Percentiles rank a stretch among this genome's conserved stretches.
Conservation (phyloP, 176 grass and related monocot genomes). For the Musa beccarii region DNA sequence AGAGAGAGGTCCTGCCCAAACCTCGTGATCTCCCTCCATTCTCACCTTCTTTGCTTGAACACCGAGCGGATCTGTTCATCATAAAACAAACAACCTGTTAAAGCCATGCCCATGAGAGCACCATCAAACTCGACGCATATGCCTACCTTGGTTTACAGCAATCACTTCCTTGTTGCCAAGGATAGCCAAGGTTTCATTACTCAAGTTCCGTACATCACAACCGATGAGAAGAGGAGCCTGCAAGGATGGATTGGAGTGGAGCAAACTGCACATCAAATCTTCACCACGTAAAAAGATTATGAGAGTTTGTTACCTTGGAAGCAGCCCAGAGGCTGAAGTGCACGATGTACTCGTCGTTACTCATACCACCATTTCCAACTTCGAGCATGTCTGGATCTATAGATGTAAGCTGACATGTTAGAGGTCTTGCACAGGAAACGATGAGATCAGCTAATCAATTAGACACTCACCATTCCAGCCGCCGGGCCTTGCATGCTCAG, state of each 20-base stretch:
- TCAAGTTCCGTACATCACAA: conserved; percentile 65
- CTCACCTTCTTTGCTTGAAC: conserved; percentile 89
- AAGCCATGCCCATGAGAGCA: too few species aligned
- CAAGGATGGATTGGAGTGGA: neutral
- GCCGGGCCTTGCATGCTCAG: conserved; percentile 72
- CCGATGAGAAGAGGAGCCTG: conserved; percentile 90
- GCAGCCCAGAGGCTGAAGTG: conserved; percentile 91
- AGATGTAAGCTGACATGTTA: neutral
- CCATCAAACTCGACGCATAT: too few species aligned
- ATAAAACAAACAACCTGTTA: neutral
- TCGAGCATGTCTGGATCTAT: conserved; percentile 47
- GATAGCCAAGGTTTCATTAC: conserved; percentile 61
- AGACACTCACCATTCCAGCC: conserved; percentile 65
- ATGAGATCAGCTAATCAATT: neutral
- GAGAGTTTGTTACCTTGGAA: conserved; percentile 43
- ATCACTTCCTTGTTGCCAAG: conserved; percentile 85
- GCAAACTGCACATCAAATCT: neutral
- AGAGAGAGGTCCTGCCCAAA: conserved; percentile 53
- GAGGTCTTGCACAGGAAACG: neutral
- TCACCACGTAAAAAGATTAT: neutral
- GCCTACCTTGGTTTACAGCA: conserved; percentile 76
- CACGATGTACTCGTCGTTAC: conserved; percentile 56
- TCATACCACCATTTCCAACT: conserved; percentile 86
- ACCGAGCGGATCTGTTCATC: conserved; percentile 51
- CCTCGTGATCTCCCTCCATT: conserved; percentile 66